Evolutionary conservation across 352 stramenopile genomes (phyloP).

Genomic region (Pythium aquatile): DNA sequence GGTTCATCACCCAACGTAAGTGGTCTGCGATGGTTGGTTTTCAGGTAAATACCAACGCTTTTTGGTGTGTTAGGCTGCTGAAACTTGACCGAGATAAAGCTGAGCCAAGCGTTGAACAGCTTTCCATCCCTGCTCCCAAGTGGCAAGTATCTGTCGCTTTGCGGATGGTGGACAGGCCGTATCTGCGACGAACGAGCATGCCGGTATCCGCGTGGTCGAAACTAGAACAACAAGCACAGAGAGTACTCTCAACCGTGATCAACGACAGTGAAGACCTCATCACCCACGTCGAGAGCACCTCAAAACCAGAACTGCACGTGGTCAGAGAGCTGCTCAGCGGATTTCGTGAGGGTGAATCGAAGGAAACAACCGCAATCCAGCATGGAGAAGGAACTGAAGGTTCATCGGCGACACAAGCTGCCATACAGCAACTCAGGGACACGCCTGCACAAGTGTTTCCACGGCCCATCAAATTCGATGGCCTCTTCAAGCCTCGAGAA

Average conservation of each 20-base stretch:
- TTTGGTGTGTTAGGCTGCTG: no score
- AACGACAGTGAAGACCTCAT: background rate
- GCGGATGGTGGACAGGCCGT: background rate
- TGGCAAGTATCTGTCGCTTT: background rate
- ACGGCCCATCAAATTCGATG: constrained; percentile 11
- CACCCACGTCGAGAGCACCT: background rate
- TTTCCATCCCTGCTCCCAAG: no score
- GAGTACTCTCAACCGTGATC: background rate
- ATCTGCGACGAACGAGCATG: background rate
- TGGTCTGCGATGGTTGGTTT: background rate
- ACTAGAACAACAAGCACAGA: background rate
- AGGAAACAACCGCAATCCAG: background rate
- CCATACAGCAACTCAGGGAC: background rate
- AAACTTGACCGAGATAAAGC: no score
- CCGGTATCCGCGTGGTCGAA: background rate
- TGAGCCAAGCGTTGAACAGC: background rate
- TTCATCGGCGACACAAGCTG: background rate
- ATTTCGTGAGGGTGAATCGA: background rate
- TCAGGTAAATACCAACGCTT: no score
- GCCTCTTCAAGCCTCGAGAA: background rate
- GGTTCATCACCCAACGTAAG: background rate
- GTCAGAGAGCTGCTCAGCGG: background rate
- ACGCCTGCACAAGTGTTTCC: background rate
- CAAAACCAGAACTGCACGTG: background rate
- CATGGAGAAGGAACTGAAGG: background rate